Evolutionary conservation across 371 early-diverging fungal genomes (phyloP), one percentile per base, ranked within the genome.

Genomic region (Syncephalastrum contaminatum): DNA sequence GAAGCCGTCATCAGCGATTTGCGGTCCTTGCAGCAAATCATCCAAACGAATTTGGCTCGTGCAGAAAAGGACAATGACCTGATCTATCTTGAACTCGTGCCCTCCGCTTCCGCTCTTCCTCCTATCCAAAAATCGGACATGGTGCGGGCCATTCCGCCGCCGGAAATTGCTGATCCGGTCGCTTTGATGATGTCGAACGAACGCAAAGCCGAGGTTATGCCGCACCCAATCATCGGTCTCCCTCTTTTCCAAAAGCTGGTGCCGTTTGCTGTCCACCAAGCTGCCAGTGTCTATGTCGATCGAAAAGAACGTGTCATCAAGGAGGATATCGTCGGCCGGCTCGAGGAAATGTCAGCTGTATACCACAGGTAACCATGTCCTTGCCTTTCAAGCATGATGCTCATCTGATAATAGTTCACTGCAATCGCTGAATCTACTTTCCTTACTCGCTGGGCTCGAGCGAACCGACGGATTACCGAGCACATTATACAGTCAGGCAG

Each of bases 11-110:
- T 71, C 22, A 75, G 63, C 27, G 79, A 78, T 56, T 47, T 78
- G 5, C 62, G 60, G 25, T 77, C 85, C 1, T 69, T 88, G 8
- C 81, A 84, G 45, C 77, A 72, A 19, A 80, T 77, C 4, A 81
- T 90, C 12, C 59, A 66, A 22, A 72, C 75, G 30, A 86, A 88
- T 51, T 60, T 92, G 4, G 72, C 74, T 1, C 75, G 88, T 8
- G 93, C 96, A 7, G 86, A 87, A 50, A 92, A 89, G 69, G 96
- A 96, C 62, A 95, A 95, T 59, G 91, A 94, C 65, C 75, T 90
- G 45, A 90, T 96, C 18, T 96, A 93, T 64, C 66, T 93, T 48
- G 88, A 92, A 22, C 67, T 75, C 0, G 82, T 96, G 4, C 94
- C 95, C 0, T 60, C 79, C 4, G 54, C 77, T 4, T 68, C 84